Evolutionary conservation across 2,329 filamentous ascomycete genomes (phyloP).

Genomic region (Epichloe festucae): DNA sequence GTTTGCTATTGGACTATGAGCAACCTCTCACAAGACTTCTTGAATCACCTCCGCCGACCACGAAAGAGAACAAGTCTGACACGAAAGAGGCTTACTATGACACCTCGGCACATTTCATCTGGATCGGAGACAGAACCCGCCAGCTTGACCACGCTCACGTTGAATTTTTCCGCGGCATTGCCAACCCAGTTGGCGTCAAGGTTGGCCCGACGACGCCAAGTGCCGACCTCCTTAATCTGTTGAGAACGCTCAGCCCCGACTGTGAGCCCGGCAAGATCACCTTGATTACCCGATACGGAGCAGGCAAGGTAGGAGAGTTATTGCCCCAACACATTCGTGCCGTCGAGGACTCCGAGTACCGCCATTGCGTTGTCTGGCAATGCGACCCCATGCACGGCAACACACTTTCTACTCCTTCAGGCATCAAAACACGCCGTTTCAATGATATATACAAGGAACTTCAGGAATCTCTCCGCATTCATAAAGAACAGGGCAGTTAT

Average conservation of each 20-base stretch:
- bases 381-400: conserved; percentile 98
- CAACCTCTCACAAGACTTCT: conserved; percentile 70
- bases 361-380: conserved; percentile 72
- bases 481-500: conserved; percentile 71
- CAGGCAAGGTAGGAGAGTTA: conserved; percentile 58
- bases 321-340: conserved; percentile 79
- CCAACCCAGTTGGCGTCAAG: conserved; percentile 94
- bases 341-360: conserved; percentile 65
- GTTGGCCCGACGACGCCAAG: conserved; percentile 76
- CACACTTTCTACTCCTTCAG: conserved; percentile 53
- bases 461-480: conserved; percentile 68
- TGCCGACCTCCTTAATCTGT: conserved; percentile 62
- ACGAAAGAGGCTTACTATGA: conserved; percentile 65
- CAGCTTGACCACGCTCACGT: conserved; percentile 90
- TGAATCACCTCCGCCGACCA: conserved; percentile 38
- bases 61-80: conserved; percentile 8
- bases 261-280: conserved; percentile 86
- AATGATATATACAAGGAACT: conserved; percentile 81
- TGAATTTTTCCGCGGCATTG: conserved; percentile 92
- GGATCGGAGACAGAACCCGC: conserved; percentile 93
- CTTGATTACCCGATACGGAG: conserved; percentile 89
- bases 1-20: conserved; percentile 87
- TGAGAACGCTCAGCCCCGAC: conserved; percentile 73
- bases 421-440: conserved; percentile 89
- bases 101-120: conserved; percentile 92